Base-by-base conservation (phyloP, 805 yeast species). In the Cyberlindnera maclurae region DNA sequence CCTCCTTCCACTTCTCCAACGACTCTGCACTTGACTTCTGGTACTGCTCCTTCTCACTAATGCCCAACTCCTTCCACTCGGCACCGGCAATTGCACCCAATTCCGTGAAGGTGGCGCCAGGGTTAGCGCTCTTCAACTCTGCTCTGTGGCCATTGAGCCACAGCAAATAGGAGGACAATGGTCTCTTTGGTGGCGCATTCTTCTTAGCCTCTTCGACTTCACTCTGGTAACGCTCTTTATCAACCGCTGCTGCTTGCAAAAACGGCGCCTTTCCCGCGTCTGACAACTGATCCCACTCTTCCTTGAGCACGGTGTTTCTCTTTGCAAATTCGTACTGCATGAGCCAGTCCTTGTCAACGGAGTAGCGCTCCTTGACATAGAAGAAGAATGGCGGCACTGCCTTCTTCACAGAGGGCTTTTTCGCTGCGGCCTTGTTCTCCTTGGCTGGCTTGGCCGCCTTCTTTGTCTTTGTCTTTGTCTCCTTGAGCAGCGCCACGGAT, bases 21-120 rank as follows among this genome's bases (percentile, higher is more conserved):
- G 58, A 59, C 27, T 50, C 26, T 51, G 32, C 28, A 26, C 26
- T 31, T 3, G n/a, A 26, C 4, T 34, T 38, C 13, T 29, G 26
- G 36, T 37, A 53, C 4, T 22, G 90, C 52, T 67, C 70, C 72
- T 88, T 89, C 47, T 82, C 87, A 29, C 75, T 80, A 40, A 75
- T 82, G 42, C 70, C 65, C 55, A 90, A 69, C 39, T 80, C 79
- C 71, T 79, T 86, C 98, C 98, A 90, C 64, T 75, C 78, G 59
- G 84, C 88, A 57, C 96, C 96, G 52, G 88, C 81, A 44, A 84
- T 62, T 64, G 80, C 85, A 12, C 64, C 61, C 31, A 66, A 28
- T 37, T 65, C 71, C 12, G 62, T 13, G 29, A 40, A 24, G 0
- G 46, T 5, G 8, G 33, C 30, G 11, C 28, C 40, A 36, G 60